Evolutionary conservation across 139 green algal genomes (phyloP), one percentile per base, ranked within the genome.

Genomic region (Picochlorum costavermella): DNA sequence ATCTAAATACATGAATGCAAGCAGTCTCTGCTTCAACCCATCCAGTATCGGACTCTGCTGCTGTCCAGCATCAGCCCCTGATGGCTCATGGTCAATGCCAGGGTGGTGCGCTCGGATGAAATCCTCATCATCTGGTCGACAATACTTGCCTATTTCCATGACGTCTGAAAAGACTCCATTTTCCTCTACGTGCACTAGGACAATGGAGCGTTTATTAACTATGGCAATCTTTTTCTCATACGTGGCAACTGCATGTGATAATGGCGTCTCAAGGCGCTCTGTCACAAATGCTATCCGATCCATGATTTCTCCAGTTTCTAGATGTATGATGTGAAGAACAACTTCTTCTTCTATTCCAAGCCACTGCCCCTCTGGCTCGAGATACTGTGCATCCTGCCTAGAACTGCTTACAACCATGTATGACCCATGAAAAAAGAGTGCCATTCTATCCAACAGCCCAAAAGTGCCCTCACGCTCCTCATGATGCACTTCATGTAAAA

Each of bases 11-110:
- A 76, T 50, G 43, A 48, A 51, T 13, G 64, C 64, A 17, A 76
- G 45, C 33, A 76, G 45, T 33, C 64, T 36, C 63, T 76, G 70
- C 56, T 76, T 76, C 6, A 76, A 55, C 5, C 64, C 70, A 14
- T 43, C 62, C 25, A 69, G 11, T 0, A 66, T 57, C 1, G 23
- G 58, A 28, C n/a, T 49, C 16, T 0, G 33, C 28, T 45, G 28
- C 61, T n/a, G 33, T 67, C 17, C 61, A 45, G 11, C 36, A 62
- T 1, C 33, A 45, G 50, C 58, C 78, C 68, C 20, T 77, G 74
- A 51, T 71, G 65, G 37, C 65, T 25, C 23, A 68, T 62, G 10
- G 73, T 68, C 49, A 63, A 31, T 31, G 50, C 50, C 25, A 12
- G 33, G 33, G 33, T 40, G 33, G n/a, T 58, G 16, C 40, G 9